Evolutionary conservation across 176 grass and related monocot genomes (phyloP).

Genomic region (Pontederia paniculata): DNA sequence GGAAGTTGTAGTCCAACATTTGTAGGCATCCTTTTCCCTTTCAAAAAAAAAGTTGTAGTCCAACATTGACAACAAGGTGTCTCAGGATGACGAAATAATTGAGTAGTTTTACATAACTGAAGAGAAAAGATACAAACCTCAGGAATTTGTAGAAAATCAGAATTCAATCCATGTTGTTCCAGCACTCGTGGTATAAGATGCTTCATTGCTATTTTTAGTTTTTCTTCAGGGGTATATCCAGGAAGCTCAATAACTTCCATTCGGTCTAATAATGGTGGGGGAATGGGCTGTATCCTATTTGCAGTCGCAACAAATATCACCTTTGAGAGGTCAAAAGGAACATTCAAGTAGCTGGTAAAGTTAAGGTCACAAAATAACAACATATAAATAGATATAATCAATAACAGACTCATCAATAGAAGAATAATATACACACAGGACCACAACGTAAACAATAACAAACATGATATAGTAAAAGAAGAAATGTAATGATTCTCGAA

Average conservation of each 20-base stretch:
- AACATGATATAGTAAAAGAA: too few relatives aligned
- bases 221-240: slow-evolving; percentile 96
- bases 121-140: slow-evolving; percentile 41
- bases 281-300: slow-evolving; percentile 83
- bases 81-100: too few relatives aligned
- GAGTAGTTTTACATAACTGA: neutral
- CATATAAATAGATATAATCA: too few relatives aligned
- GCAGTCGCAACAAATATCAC: slow-evolving; percentile 97
- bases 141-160: slow-evolving; percentile 76
- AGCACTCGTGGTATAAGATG: slow-evolving; percentile 98
- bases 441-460: too few relatives aligned
- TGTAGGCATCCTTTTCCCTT: too few relatives aligned
- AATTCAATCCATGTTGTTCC: slow-evolving; percentile 85
- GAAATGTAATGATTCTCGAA: too few relatives aligned
- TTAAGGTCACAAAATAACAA: slow-evolving; percentile 35
- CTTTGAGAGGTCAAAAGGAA: slow-evolving; percentile 93
- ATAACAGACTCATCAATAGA: too few relatives aligned
- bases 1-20: too few relatives aligned
- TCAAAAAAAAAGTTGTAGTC: too few relatives aligned
- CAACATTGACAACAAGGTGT: too few relatives aligned
- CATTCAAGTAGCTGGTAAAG: slow-evolving; percentile 85
- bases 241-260: slow-evolving; percentile 98
- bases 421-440: too few relatives aligned
- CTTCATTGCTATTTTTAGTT: slow-evolving; percentile 91
- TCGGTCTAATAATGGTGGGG: slow-evolving; percentile 78